Percentiles rank a stretch among this genome's conserved stretches.
These are phyloP conservation scores for Epichloe glyceriae DNA, from an alignment of 2,329 filamentous ascomycete genomes.

Conservation along the genomic window DNA sequence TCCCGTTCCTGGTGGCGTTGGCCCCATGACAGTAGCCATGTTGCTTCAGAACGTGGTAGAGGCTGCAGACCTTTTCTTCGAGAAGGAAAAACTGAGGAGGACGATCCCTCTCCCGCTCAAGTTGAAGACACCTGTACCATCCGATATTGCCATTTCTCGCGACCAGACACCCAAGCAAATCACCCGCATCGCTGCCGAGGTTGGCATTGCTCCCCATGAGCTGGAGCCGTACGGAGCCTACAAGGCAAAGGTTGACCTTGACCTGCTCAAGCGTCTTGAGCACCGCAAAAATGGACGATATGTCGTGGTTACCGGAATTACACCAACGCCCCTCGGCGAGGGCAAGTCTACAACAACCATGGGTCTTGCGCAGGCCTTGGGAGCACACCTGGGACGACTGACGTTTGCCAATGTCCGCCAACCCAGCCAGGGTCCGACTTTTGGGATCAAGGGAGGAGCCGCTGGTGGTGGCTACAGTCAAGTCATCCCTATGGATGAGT, in stretches of 20 bases:
- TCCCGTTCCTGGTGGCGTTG: constrained; percentile 90
- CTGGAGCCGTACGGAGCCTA: constrained; percentile 88
- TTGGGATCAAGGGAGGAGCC: constrained; percentile 97
- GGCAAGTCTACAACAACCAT: constrained; percentile 98
- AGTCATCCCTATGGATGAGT: constrained; percentile 99
- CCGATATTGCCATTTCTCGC: constrained; percentile 85
- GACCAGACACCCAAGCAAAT: constrained; percentile 87
- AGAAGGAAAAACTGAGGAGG: constrained; percentile 66
- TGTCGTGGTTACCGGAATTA: constrained; percentile 88
- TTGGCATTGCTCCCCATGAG: constrained; percentile 80
- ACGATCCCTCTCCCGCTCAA: constrained; percentile 77
- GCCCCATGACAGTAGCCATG: constrained; percentile 99
- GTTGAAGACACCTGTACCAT: constrained; percentile 71
- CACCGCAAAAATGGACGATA: constrained; percentile 86
- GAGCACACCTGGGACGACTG: constrained; percentile 74
- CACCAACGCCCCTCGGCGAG: constrained; percentile 89
- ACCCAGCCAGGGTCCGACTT: constrained; percentile 92
- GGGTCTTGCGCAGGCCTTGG: constrained; percentile 84
- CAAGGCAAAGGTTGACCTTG: constrained; percentile 90
- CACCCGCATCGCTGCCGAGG: constrained; percentile 67
- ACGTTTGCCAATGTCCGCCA: constrained; percentile 95
- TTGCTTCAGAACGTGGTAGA: constrained; percentile 90
- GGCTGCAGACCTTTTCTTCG: constrained; percentile 68
- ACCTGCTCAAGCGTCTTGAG: constrained; percentile 66
- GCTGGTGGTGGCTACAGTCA: constrained; percentile 97